phyloP scores from a whole-genome alignment of 73 alveolate species.

The Urostyla sp. region DNA sequence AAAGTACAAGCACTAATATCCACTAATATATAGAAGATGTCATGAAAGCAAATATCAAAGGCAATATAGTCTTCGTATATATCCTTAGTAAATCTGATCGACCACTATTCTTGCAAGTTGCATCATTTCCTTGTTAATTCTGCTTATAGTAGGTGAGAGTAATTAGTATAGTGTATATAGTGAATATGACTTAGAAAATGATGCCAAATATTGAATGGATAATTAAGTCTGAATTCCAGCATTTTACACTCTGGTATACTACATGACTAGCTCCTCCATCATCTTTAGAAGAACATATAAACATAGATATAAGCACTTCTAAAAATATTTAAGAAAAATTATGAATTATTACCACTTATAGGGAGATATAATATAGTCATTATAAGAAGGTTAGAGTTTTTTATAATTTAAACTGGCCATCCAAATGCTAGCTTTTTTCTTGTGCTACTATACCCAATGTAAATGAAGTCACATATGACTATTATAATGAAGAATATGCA shows the following conservation, averaged over 20 bases:
- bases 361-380: slow-evolving; percentile 62
- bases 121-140: slow-evolving; percentile 49
- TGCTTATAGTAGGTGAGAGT: slow-evolving; percentile 56
- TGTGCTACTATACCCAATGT: slow-evolving; percentile 49
- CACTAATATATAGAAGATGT: background rate
- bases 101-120: slow-evolving; percentile 51
- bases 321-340: background rate
- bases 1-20: background rate
- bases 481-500: slow-evolving; percentile 52
- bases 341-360: slow-evolving; percentile 11
- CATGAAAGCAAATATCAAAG: slow-evolving; percentile 5
- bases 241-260: slow-evolving; percentile 44
- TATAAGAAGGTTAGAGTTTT: slow-evolving; percentile 23
- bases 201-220: slow-evolving; percentile 61
- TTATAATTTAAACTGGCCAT: slow-evolving; percentile 63
- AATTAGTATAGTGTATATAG: slow-evolving; percentile 12
- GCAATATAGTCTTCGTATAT: slow-evolving; percentile 33
- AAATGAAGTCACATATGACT: slow-evolving; percentile 48
- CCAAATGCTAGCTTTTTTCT: slow-evolving; percentile 49
- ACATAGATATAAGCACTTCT: slow-evolving; percentile 52
- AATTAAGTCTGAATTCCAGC: slow-evolving; percentile 65
- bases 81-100: slow-evolving; percentile 41
- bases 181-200: background rate
- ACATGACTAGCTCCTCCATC: slow-evolving; percentile 4
- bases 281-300: slow-evolving; percentile 1